Percentiles rank a stretch among this genome's conserved stretches.
phyloP scores from a whole-genome alignment of 805 yeast genomes.

The Diddensiella transvaalensis region DNA sequence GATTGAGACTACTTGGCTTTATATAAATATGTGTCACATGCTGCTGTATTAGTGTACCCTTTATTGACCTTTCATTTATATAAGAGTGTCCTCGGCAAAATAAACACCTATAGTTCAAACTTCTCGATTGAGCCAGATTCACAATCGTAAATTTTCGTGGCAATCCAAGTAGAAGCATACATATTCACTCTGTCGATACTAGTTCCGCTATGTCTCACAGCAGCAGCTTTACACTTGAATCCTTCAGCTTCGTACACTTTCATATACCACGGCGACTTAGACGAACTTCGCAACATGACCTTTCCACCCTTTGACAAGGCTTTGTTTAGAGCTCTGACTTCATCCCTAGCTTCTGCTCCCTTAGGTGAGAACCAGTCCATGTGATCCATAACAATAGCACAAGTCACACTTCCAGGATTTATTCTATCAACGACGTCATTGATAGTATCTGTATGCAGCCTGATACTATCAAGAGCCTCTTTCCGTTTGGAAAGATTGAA shows the following conservation, averaged over 20 bases:
- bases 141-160: slow-evolving; percentile 48
- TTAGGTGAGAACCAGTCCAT: slow-evolving; percentile 85
- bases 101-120: neutral
- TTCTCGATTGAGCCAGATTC: slow-evolving; percentile 6
- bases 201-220: slow-evolving; percentile 56
- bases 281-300: slow-evolving; percentile 73
- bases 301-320: slow-evolving; percentile 68
- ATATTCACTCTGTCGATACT: slow-evolving; percentile 78
- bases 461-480: slow-evolving; percentile 62
- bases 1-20: neutral
- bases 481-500: slow-evolving; percentile 43
- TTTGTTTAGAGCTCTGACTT: slow-evolving; percentile 58
- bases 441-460: slow-evolving; percentile 76
- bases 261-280: slow-evolving; percentile 75
- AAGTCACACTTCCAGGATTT: slow-evolving; percentile 58
- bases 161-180: slow-evolving; percentile 88
- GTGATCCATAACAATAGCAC: slow-evolving; percentile 84
- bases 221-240: slow-evolving; percentile 66
- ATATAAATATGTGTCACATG: neutral
- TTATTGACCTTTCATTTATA: no score
- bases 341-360: slow-evolving; percentile 60
- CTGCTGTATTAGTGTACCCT: neutral
- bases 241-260: slow-evolving; percentile 63
- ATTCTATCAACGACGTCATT: slow-evolving; percentile 71
- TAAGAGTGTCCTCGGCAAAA: no score